These are phyloP conservation scores for Cadophora sp. DNA, from an alignment of 2,329 filamentous ascomycete genomes.

Conservation along the genomic window DNA sequence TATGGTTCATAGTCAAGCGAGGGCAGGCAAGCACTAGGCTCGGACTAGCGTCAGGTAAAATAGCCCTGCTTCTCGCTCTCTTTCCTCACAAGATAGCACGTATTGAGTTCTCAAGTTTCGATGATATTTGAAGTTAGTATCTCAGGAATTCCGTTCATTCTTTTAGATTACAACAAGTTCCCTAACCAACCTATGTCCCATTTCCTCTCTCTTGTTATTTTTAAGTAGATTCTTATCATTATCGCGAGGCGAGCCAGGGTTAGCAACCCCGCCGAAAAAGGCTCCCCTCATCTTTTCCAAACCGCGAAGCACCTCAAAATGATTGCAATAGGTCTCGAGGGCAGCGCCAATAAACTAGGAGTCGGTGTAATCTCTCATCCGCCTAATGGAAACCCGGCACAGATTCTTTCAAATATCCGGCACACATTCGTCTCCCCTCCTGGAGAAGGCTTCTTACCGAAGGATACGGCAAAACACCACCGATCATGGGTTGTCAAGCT, in stretches of 20 bases:
- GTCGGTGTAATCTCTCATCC: conserved; percentile 90
- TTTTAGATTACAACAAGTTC: background rate
- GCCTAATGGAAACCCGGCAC: conserved; percentile 53
- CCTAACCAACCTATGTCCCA: background rate
- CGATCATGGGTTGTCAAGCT: conserved; percentile 81
- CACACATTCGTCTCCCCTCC: conserved; percentile 93
- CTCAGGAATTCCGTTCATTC: too few relatives aligned
- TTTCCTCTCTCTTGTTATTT: background rate
- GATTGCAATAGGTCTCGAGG: conserved; percentile 81
- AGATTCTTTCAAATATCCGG: conserved; percentile 89
- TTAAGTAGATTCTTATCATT: background rate
- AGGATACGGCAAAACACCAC: conserved; percentile 95
- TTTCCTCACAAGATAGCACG: background rate
- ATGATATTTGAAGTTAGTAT: too few relatives aligned
- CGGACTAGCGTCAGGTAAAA: background rate
- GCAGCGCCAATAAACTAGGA: conserved; percentile 97
- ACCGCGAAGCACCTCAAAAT: conserved; percentile 46
- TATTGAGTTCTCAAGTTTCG: background rate
- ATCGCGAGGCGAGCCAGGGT: background rate
- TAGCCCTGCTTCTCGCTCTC: background rate
- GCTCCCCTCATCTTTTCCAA: background rate
- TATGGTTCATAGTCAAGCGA: background rate
- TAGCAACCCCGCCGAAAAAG: background rate
- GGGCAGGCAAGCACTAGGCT: background rate
- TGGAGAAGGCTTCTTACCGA: conserved; percentile 92